Evolutionary conservation across 495 filamentous ascomycete species (phyloP).

Genomic region (Penicillium psychrofluorescens): DNA sequence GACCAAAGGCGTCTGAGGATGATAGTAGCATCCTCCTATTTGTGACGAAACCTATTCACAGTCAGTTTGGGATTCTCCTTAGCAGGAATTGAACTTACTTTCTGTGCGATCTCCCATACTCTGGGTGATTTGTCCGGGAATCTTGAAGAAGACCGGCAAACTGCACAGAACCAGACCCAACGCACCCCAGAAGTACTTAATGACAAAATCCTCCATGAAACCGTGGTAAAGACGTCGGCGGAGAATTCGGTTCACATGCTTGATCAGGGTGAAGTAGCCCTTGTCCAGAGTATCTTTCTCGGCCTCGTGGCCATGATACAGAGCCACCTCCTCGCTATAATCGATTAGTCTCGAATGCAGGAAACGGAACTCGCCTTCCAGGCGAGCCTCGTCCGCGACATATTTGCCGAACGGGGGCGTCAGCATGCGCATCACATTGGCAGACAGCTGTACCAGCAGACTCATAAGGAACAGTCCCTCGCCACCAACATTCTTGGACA

Average conservation of each 20-base stretch:
- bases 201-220: constrained; percentile 98
- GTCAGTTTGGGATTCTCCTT: constrained; percentile 1
- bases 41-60: constrained; percentile 66
- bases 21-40: constrained; percentile 86
- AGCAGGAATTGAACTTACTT: constrained; percentile 41
- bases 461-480: constrained; percentile 94
- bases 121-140: constrained; percentile 64
- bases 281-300: constrained; percentile 98
- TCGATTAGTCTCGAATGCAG: constrained; percentile 92
- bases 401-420: constrained; percentile 98
- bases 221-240: constrained; percentile 86
- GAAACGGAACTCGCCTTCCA: constrained; percentile 95
- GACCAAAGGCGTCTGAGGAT: constrained; percentile 91
- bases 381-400: constrained; percentile 87
- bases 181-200: constrained; percentile 99
- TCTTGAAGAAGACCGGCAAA: constrained; percentile 89
- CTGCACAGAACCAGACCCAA: constrained; percentile 90
- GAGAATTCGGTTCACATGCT: constrained; percentile 95
- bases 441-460: constrained; percentile 84
- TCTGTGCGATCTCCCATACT: constrained; percentile 90
- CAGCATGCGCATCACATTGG: constrained; percentile 85
- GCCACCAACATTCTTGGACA: constrained; percentile 87
- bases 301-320: constrained; percentile 88
- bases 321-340: constrained; percentile 86
- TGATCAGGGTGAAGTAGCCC: constrained; percentile 97